Conservation (phyloP, 192 early-diverging fungal species). For the Podila epigama region DNA sequence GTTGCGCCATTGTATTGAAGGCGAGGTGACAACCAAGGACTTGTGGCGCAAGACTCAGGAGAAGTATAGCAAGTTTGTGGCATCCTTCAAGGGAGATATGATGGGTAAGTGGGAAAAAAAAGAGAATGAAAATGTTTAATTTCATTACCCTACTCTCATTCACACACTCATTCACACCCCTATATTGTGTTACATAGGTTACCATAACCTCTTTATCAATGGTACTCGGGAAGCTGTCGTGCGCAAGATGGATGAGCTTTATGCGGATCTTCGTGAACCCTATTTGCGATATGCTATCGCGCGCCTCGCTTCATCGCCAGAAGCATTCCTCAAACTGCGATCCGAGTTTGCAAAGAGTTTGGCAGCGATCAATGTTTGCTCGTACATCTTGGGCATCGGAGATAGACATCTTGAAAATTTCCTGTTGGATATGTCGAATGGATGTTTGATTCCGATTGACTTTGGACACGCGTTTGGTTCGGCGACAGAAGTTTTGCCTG, state of each 20-base stretch:
- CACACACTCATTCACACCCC: no score
- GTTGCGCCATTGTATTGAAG: constrained; percentile 65
- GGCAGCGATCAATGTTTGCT: constrained; percentile 73
- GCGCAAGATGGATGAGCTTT: constrained; percentile 56
- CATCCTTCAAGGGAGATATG: constrained; percentile 52
- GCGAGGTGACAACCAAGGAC: constrained; percentile 54
- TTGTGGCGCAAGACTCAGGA: constrained; percentile 49
- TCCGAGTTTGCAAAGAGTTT: constrained; percentile 73
- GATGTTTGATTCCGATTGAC: constrained; percentile 77
- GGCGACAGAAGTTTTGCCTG: constrained; percentile 75
- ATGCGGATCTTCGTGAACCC: constrained; percentile 47
- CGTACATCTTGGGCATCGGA: constrained; percentile 80
- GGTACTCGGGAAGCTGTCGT: constrained; percentile 59
- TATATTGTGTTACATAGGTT: constrained; percentile 57
- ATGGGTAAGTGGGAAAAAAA: constrained; percentile 57
- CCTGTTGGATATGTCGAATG: constrained; percentile 70
- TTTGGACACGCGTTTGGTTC: constrained; percentile 89
- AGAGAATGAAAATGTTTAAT: no score
- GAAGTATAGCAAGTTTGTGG: constrained; percentile 58
- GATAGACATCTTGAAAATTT: constrained; percentile 86
- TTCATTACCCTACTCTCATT: no score
- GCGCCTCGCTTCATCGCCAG: constrained; percentile 70
- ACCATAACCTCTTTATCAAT: constrained; percentile 60
- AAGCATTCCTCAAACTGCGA: constrained; percentile 74
- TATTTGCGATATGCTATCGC: constrained; percentile 63